These are phyloP conservation scores for Boletus sp. DNA, from an alignment of 768 basidiomycete genomes.

Conservation along the genomic window DNA sequence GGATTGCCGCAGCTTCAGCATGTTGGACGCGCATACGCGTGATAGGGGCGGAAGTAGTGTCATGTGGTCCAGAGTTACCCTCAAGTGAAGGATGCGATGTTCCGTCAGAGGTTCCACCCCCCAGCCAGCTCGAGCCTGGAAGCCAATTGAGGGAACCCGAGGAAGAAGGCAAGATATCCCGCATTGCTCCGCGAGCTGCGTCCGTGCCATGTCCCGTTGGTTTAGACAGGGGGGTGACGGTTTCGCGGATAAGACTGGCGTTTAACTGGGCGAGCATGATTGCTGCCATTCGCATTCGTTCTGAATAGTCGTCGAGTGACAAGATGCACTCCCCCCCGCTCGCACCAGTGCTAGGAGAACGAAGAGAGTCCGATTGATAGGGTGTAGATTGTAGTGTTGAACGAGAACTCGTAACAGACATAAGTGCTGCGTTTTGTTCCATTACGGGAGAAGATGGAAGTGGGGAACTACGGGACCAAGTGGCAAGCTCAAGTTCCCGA, in stretches of 20 bases:
- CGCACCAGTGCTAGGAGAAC: background rate
- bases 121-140: constrained; percentile 54
- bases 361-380: background rate
- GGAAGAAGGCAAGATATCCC: constrained; percentile 13
- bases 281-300: constrained; percentile 97
- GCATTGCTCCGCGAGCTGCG: constrained; percentile 1
- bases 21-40: constrained; percentile 72
- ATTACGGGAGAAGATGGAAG: constrained; percentile 46
- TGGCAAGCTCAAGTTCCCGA: constrained; percentile 78
- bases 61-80: constrained; percentile 21
- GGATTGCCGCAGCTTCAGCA: constrained; percentile 84
- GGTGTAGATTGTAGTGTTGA: constrained; percentile 1
- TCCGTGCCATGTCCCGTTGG: constrained; percentile 4
- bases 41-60: constrained; percentile 30
- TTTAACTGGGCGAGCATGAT: constrained; percentile 98
- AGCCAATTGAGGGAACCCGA: constrained; percentile 46
- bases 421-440: constrained; percentile 34
- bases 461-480: constrained; percentile 65
- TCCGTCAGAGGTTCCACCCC: constrained; percentile 17
- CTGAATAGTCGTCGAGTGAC: constrained; percentile 95
- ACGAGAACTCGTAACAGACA: constrained; percentile 10
- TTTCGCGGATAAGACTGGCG: constrained; percentile 65
- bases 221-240: constrained; percentile 29
- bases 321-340: constrained; percentile 35
- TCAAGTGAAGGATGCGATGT: constrained; percentile 32